Evolutionary conservation across 1,284 basidiomycete species (phyloP), one percentile per base, ranked within the genome.

Genomic region (Rhodotorula sp.): DNA sequence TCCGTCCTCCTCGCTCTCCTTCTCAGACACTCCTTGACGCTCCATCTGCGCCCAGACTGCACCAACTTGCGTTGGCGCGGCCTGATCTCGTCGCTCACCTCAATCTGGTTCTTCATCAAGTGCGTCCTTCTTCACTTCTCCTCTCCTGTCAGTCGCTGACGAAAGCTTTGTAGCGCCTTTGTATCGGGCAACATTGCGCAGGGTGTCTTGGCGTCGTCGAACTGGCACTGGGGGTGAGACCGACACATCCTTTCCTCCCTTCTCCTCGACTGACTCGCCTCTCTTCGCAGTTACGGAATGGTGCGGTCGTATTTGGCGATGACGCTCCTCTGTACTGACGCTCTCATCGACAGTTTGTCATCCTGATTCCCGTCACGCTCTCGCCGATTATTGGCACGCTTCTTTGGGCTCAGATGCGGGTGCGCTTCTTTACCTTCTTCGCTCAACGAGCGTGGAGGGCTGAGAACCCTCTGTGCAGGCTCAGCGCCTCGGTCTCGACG

Each of bases 181-280:
- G 72, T 84, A 22, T 86, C 88, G 9, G 85, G 89, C 15, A 89
- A 90, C 76, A 86, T 92, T 62, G 83, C 87, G 27, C 81, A 82
- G 47, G 81, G 87, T 15, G 80, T 91, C 58, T 80, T 85, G 59
- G 82, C 84, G 73, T 71, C 77, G 15, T 72, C 76, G 19, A 80
- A 82, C 46, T 92, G 90, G 90, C 82, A 90, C 79, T 89, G 88
- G 87, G 90, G 90, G 89, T 67, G 75, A 59, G 73, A 63, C 20
- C 10, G 36, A 17, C 30, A 8, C 29, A 30, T 36, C 52, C 19
- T 9, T 27, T 49, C 2, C 8, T 9, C 3, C 17, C 6, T 30
- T 24, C 51, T 19, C 11, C 20, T 32, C 34, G 29, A 51, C 27
- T 27, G 4, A 44, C 48, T 10, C 32, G 10, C 60, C 39, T 57